Conservation (phyloP, 2,329 filamentous ascomycete species). For the Calonectria naviculata region DNA sequence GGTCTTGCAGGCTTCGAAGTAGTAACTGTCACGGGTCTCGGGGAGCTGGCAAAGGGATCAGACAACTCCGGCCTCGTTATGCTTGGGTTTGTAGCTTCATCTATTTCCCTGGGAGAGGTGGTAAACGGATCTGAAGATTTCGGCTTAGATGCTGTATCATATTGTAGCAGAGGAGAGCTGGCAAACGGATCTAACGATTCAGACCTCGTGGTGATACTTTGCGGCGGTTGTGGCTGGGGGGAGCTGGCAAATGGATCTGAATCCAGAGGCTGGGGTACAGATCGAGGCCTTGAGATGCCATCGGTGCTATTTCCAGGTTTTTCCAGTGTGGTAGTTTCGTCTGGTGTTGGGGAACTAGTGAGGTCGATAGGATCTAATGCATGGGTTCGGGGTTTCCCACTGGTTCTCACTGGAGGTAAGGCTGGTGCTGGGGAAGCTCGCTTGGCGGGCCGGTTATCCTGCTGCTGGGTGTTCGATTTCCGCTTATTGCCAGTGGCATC, state of each 20-base stretch:
- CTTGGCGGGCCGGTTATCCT: conserved; percentile 25
- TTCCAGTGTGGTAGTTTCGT: not conserved
- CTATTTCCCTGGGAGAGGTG: conserved; percentile 23
- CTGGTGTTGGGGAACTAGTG: conserved; percentile 47
- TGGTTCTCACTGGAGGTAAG: not conserved
- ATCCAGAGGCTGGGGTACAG: conserved; percentile 2
- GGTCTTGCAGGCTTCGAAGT: conserved; percentile 22
- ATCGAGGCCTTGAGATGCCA: not conserved
- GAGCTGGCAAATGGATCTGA: conserved; percentile 51
- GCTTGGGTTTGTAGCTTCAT: not conserved
- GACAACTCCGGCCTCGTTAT: not conserved
- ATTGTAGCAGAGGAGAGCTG: conserved; percentile 23
- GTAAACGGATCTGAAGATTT: conserved; percentile 29
- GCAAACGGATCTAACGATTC: conserved; percentile 36
- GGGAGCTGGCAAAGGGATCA: not conserved
- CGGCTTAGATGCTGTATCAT: not conserved
- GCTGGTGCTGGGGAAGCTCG: conserved; percentile 26
- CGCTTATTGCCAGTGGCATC: conserved; percentile 43
- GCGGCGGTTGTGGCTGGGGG: conserved; percentile 27
- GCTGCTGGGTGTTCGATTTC: conserved; percentile 33
- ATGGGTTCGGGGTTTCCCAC: not conserved
- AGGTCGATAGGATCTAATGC: conserved; percentile 47
- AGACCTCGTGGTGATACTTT: not conserved
- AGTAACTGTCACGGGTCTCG: conserved; percentile 26
- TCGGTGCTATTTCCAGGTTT: not conserved